Evolutionary conservation across 176 grass and related monocot species (phyloP), one percentile per base, ranked within the genome.

Genomic region (Aegilops longissima): DNA sequence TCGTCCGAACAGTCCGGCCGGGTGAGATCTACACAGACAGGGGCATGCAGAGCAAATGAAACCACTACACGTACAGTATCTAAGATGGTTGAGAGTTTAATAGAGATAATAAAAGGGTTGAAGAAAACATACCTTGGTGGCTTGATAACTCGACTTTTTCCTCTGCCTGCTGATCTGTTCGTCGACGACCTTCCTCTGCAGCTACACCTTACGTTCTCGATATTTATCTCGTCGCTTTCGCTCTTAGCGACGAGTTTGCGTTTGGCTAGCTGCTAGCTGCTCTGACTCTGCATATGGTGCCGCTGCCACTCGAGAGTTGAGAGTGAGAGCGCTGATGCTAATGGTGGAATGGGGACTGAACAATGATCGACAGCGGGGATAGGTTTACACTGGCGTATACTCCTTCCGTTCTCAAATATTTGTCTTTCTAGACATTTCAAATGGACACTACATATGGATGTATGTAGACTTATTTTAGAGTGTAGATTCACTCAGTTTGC

Each of bases 111-210:
- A 9, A 27, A 73, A 62, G 8, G 54, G 4, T 56, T 34, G 34
- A 83, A 24, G 66, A 83, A 83, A 75, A 79, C 25, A 4, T 44
- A 44, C 80, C 74, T 87, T 49, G 71, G 8, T 74, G 24, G 10
- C 51, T 54, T 54, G 51, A 54, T 18, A 4, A 74, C 9, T 74
- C 2, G 40, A 29, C 25, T 74, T 47, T 45, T 25, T 20, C 49
- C 29, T 25, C 6, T 40, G 39, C 13, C 61, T 4, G 54, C 62
- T 51, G 81, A 16, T 30, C n/a, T 30, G 56, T 10, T 38, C 40
- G 70, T 73, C 45, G 39, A 12, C 40, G 31, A 25, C 56, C 31
- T 36, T 44, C 8, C 36, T 42, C 3, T 4, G 4, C 30, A 75
- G 25, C 58, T 35, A 44, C 80, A 17, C 74, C 65, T 20, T 73